Evolutionary conservation across 2,329 filamentous ascomycete genomes (phyloP).

Genomic region (Trichophyton rubrum): DNA sequence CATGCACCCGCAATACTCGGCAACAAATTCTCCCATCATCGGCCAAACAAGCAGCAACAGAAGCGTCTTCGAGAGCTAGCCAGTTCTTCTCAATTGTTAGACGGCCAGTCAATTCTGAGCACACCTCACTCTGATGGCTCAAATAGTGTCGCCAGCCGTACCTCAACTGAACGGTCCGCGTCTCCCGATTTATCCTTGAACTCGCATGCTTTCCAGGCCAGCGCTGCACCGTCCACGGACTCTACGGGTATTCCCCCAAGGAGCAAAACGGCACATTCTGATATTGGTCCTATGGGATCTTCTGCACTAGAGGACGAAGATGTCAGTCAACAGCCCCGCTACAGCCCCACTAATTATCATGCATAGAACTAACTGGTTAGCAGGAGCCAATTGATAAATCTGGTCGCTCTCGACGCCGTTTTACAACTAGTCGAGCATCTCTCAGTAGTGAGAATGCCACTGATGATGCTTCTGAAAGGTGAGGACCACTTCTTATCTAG

Average conservation of each 20-base stretch:
- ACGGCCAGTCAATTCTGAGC: slow-evolving; percentile 5
- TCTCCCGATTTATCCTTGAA: slow-evolving; percentile 26
- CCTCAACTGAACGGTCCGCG: slow-evolving; percentile 28
- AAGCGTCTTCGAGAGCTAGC: slow-evolving; percentile 70
- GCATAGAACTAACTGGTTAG: background rate
- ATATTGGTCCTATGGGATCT: background rate
- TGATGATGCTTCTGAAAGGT: background rate
- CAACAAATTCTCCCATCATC: slow-evolving; percentile 88
- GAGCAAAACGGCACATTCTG: background rate
- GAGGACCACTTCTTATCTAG: background rate
- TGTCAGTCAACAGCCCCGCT: background rate
- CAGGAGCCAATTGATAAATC: background rate
- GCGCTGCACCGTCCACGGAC: slow-evolving; percentile 9
- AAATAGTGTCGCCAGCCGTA: slow-evolving; percentile 25
- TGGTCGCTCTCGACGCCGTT: background rate
- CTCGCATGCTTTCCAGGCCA: slow-evolving; percentile 27
- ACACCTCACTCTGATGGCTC: slow-evolving; percentile 18
- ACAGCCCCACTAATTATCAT: too few species aligned
- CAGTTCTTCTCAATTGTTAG: slow-evolving; percentile 57
- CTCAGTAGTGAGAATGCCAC: background rate
- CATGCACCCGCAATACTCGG: slow-evolving; percentile 94
- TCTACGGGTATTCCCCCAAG: background rate
- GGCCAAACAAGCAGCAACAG: slow-evolving; percentile 67
- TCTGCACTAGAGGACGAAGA: background rate
- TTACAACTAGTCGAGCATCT: background rate